Conservation (phyloP, 148 eudicot genomes). For the Tetragonia tetragonoides region DNA sequence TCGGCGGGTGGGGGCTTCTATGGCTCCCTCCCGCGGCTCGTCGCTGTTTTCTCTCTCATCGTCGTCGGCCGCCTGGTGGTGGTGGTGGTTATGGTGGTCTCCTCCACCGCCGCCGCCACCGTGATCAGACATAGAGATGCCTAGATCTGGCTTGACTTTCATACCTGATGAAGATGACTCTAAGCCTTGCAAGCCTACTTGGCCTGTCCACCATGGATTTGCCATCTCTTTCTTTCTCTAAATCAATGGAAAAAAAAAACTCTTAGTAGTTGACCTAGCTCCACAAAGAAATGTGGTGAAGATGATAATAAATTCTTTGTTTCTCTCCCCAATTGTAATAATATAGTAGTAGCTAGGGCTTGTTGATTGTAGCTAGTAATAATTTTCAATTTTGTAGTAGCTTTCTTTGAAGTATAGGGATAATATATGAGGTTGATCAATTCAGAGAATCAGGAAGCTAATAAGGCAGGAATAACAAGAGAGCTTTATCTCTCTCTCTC, state of each 20-base stretch:
- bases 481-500: not conserved
- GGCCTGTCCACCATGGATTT: conserved; percentile 43
- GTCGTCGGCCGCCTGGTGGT: conserved; percentile 16
- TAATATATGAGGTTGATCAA: not conserved
- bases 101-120: conserved; percentile 6
- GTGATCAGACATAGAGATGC: conserved; percentile 30
- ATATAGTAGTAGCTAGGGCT: no score
- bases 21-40: conserved; percentile 59
- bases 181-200: conserved; percentile 21
- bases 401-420: not conserved
- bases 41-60: conserved; percentile 34
- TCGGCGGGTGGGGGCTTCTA: conserved; percentile 41
- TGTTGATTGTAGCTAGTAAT: no score
- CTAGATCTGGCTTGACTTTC: conserved; percentile 47
- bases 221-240: conserved; percentile 13
- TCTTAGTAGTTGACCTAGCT: not conserved
- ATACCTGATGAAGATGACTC: conserved; percentile 24
- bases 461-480: not conserved
- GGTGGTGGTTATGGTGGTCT: not conserved
- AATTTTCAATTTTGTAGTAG: no score
- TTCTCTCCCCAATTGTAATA: no score
- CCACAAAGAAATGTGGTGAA: not conserved
- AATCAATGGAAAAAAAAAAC: not conserved
- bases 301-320: not conserved
- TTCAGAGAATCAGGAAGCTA: not conserved